Evolutionary conservation across 2,329 filamentous ascomycete genomes (phyloP), one percentile per base, ranked within the genome.

Genomic region (Fusarium praegraminearum): DNA sequence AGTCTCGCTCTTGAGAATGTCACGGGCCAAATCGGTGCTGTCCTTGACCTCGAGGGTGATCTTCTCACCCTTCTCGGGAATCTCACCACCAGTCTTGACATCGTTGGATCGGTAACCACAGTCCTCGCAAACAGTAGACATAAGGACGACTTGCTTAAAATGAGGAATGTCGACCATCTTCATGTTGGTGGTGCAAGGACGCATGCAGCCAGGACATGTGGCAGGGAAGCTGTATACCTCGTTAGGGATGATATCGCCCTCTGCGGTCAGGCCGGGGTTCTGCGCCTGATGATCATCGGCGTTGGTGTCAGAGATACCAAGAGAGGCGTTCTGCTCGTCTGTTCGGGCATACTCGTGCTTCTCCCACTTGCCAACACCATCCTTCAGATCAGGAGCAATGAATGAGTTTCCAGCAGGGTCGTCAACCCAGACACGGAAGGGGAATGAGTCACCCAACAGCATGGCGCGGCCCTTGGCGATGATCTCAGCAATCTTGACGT

Each of bases 101-200:
- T 99, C 96, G 80, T 97, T 98, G 73, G 92, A 96, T 67, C 93
- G 91, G 84, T 98, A 97, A 61, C 95, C 95, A 78, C 96, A 99
- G 79, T 91, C 86, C 30, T 95, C 91, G 81, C 96, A 99, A 30
- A 93, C 90, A 3, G 95, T 98, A 73, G 91, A 94, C 93, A 97
- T 98, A 74, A 99, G 86, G 41, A 98, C 90, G 5, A 99, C 96
- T 77, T 98, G 93, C 82, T 98, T 97, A 84, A 99, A 99, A 82
- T 97, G 92, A 1, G 96, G 96, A 67, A 99, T 98, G 76, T 97
- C 93, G 60, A 98, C 93, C 91, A 97, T 97, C 84, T 98, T 97
- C 93, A 98, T 98, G 80, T 97, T 94, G 12, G 97, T 97, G 6
- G 90, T 89, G 81, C 94, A 98, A 7, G 89, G 83, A 80, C 92